phyloP scores from a whole-genome alignment of 257 asterid species.

The Thymus mandschuricus region DNA sequence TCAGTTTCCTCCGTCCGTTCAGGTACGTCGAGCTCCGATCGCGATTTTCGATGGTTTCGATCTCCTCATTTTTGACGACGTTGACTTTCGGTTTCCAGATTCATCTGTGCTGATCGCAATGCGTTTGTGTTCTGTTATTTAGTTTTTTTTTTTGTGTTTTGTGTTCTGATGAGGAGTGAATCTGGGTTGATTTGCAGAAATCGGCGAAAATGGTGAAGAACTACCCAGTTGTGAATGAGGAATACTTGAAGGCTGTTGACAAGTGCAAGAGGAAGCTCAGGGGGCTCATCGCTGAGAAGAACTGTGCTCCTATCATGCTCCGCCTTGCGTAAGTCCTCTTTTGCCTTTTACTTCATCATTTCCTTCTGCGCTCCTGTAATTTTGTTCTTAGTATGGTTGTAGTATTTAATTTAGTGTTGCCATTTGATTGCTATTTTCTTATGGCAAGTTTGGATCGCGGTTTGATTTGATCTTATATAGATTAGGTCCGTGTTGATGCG shows the following conservation, averaged over 20 bases:
- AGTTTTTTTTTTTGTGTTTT: not conserved
- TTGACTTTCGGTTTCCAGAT: constrained; percentile 24
- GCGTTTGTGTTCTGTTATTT: not conserved
- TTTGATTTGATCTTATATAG: not conserved
- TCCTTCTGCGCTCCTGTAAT: not conserved
- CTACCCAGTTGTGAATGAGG: constrained; percentile 84
- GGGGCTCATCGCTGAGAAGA: constrained; percentile 85
- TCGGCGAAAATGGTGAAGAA: constrained; percentile 63
- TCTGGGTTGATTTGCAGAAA: constrained; percentile 27
- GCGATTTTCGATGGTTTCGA: constrained; percentile 5
- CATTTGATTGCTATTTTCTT: not conserved
- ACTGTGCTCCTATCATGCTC: constrained; percentile 90
- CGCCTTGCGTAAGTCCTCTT: constrained; percentile 70
- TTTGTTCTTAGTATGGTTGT: not conserved
- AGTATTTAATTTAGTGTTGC: not conserved
- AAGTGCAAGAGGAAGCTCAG: constrained; percentile 82
- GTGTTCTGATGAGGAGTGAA: not conserved
- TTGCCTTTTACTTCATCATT: not conserved
- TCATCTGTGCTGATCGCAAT: not conserved
- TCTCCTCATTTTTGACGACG: not conserved
- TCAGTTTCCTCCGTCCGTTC: constrained; percentile 12
- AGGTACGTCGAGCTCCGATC: constrained; percentile 38
- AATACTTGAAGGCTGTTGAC: constrained; percentile 77
- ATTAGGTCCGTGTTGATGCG: not conserved
- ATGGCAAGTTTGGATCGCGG: no score